Conservation (phyloP, 208 protist genomes). For the Strigomonas oncopelti region DNA sequence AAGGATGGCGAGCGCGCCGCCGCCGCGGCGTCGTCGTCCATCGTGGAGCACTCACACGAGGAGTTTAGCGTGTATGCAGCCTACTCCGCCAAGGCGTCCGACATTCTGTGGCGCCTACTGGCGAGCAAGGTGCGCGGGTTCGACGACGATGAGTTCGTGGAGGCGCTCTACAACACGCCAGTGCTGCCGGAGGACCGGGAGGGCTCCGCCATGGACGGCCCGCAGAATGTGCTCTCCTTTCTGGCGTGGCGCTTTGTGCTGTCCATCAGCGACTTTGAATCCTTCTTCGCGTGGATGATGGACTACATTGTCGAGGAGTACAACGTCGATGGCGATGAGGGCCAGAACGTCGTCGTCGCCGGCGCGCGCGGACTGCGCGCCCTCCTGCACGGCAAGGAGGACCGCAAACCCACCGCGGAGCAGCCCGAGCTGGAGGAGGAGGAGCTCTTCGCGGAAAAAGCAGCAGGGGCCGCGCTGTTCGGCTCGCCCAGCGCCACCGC, state of each 20-base stretch:
- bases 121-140: slow-evolving; percentile 46
- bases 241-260: slow-evolving; percentile 73
- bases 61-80: slow-evolving; percentile 66
- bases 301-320: slow-evolving; percentile 86
- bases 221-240: slow-evolving; percentile 65
- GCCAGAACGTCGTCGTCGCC: slow-evolving; percentile 36
- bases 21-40: neutral
- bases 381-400: slow-evolving; percentile 27
- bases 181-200: slow-evolving; percentile 15
- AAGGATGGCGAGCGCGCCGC: neutral
- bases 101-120: slow-evolving; percentile 50
- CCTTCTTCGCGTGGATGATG: slow-evolving; percentile 78
- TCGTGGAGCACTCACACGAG: slow-evolving; percentile 58
- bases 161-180: slow-evolving; percentile 66
- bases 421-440: slow-evolving; percentile 3
- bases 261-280: slow-evolving; percentile 74
- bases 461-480: neutral
- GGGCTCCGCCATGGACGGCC: neutral
- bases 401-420: neutral
- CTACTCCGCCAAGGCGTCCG: slow-evolving; percentile 48
- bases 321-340: slow-evolving; percentile 30
- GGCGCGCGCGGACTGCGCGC: slow-evolving; percentile 70
- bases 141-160: slow-evolving; percentile 74
- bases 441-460: neutral
- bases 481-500: neutral